Evolutionary conservation across 768 basidiomycete species (phyloP).

Genomic region (Kwoniella shandongensis): DNA sequence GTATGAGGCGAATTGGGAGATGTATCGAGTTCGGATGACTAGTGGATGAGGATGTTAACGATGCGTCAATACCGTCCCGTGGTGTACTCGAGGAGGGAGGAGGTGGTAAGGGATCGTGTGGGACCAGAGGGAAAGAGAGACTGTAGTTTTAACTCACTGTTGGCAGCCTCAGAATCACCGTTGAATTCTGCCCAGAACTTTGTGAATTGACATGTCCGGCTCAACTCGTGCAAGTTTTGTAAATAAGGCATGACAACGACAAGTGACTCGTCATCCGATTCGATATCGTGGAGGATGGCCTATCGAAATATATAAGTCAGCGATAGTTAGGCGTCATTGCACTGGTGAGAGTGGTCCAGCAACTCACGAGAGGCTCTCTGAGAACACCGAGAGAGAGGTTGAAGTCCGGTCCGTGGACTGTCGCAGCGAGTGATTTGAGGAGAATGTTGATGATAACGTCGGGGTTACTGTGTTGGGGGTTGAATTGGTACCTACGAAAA

Average conservation of each 20-base stretch:
- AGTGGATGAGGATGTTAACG: not conserved
- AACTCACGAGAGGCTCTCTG: slow-evolving; percentile 37
- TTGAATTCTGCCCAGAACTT: slow-evolving; percentile 48
- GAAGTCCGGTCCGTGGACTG: slow-evolving; percentile 70
- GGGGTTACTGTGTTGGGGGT: slow-evolving; percentile 85
- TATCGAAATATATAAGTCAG: slow-evolving; percentile 10
- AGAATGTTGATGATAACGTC: slow-evolving; percentile 94
- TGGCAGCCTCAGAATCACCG: slow-evolving; percentile 40
- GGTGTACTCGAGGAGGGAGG: too few species aligned
- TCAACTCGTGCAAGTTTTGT: slow-evolving; percentile 38
- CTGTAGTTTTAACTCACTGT: slow-evolving; percentile 35
- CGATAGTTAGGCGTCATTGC: not conserved
- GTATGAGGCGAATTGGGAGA: slow-evolving; percentile 48
- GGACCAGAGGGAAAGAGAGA: too few species aligned
- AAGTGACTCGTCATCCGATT: slow-evolving; percentile 46
- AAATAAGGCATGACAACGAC: slow-evolving; percentile 42
- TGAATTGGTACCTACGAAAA: slow-evolving; percentile 87
- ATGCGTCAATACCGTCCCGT: not conserved
- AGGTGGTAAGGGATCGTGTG: too few species aligned
- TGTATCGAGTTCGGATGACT: slow-evolving; percentile 45
- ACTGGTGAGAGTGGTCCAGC: not conserved
- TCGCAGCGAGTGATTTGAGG: slow-evolving; percentile 63
- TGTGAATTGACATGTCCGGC: slow-evolving; percentile 48
- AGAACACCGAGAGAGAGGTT: slow-evolving; percentile 85
- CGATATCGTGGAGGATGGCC: slow-evolving; percentile 47